Evolutionary conservation across 1,284 basidiomycete species (phyloP).

Genomic region (Mrakiaceae sp.): DNA sequence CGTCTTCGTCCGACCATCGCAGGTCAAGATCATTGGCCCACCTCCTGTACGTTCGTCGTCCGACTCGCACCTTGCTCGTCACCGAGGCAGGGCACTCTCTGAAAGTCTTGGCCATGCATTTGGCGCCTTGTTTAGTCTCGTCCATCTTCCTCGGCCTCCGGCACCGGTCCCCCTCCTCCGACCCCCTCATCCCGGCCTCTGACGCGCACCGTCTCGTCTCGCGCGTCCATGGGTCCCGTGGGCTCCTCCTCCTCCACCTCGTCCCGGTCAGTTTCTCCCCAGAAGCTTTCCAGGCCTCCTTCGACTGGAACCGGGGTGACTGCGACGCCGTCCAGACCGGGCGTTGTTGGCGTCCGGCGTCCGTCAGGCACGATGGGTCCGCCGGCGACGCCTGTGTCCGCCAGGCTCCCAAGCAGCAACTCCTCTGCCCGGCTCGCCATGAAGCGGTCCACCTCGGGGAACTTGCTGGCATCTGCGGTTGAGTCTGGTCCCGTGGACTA

Average conservation of each 20-base stretch:
- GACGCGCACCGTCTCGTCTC: neutral
- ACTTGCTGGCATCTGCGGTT: too few relatives aligned
- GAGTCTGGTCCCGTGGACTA: too few relatives aligned
- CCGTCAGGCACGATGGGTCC: too few relatives aligned
- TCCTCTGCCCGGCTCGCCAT: neutral
- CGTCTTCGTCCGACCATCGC: constrained; percentile 81
- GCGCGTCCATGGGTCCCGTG: constrained; percentile 1
- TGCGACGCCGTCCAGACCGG: too few relatives aligned
- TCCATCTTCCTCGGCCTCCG: constrained; percentile 15
- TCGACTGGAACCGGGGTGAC: too few relatives aligned
- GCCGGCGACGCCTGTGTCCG: too few relatives aligned
- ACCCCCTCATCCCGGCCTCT: neutral
- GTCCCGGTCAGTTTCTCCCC: neutral
- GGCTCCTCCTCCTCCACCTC: constrained; percentile 18
- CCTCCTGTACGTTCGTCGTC: neutral
- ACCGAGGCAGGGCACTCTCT: too few relatives aligned
- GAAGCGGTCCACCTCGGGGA: neutral
- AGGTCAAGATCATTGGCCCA: constrained; percentile 49
- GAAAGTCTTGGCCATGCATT: too few relatives aligned
- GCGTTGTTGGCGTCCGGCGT: too few relatives aligned
- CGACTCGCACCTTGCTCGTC: neutral
- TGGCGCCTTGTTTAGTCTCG: constrained; percentile 18
- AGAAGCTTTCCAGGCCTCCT: too few relatives aligned
- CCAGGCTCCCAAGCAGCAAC: too few relatives aligned
- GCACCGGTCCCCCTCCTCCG: neutral